phyloP scores from a whole-genome alignment of 306 rosid species.

The Quercus mongolica region DNA sequence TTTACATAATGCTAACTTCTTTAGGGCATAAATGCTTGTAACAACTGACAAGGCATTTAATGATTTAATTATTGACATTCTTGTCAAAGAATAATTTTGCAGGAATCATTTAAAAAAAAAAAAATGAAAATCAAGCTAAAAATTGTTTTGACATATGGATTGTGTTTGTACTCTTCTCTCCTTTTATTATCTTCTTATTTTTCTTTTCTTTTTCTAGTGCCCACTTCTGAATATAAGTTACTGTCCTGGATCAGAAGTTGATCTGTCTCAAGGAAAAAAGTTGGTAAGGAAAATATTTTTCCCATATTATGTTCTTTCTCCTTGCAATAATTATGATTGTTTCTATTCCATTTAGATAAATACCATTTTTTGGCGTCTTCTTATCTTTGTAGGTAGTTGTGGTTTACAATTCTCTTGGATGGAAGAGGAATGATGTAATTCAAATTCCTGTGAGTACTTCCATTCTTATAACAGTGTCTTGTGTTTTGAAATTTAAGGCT shows the following conservation, averaged over 20 bases:
- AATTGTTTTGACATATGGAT: not conserved
- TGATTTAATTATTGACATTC: not conserved
- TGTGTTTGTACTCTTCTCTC: not conserved
- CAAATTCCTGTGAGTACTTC: slow-evolving; percentile 47
- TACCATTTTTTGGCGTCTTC: slow-evolving; percentile 14
- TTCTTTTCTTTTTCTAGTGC: slow-evolving; percentile 34
- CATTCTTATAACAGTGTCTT: slow-evolving; percentile 3
- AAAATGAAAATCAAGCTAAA: not conserved
- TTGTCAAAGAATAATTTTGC: not conserved
- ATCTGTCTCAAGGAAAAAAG: slow-evolving; percentile 44
- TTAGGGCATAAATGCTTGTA: not conserved
- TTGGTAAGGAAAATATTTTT: slow-evolving; percentile 31
- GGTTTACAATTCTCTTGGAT: slow-evolving; percentile 57
- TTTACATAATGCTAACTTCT: not conserved
- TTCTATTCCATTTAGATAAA: slow-evolving; percentile 6
- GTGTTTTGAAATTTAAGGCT: slow-evolving; percentile 2
- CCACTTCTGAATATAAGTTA: slow-evolving; percentile 54
- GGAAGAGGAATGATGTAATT: slow-evolving; percentile 44
- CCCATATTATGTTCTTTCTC: not conserved
- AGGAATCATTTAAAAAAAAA: no score
- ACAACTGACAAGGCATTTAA: not conserved
- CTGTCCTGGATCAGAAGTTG: slow-evolving; percentile 54
- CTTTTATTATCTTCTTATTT: not conserved
- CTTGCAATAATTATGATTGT: not conserved
- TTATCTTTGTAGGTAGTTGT: slow-evolving; percentile 33